Evolutionary conservation across 192 early-diverging fungal species (phyloP).

Genomic region (Neocallimastix lanati): DNA sequence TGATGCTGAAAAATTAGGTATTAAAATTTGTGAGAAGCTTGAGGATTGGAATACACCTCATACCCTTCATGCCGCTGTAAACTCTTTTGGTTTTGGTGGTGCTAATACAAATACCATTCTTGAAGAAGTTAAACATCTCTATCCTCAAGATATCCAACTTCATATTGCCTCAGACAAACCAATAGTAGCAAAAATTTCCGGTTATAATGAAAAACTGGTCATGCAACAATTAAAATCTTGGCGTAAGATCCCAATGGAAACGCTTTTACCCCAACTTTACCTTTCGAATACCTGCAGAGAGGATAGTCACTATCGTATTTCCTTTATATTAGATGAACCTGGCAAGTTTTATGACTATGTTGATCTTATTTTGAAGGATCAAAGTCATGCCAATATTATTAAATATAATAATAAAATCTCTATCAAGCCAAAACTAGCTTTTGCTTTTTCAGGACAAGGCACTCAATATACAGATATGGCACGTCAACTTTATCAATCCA

Average conservation of each 20-base stretch:
- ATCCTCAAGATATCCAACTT: background rate
- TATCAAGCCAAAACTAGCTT: background rate
- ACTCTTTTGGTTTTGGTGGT: conserved; percentile 12
- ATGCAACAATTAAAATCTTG: background rate
- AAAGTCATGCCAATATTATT: background rate
- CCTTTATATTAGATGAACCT: background rate
- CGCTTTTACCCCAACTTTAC: background rate
- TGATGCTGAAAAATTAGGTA: conserved; percentile 4
- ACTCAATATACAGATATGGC: background rate
- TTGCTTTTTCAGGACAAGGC: background rate
- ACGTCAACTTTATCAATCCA: background rate
- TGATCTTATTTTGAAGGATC: conserved; percentile 5
- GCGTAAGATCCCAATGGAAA: background rate
- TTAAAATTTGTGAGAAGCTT: conserved; percentile 7
- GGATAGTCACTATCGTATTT: background rate
- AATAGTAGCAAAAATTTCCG: background rate
- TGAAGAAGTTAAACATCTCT: background rate
- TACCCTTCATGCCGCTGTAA: conserved; percentile 4
- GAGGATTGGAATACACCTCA: conserved; percentile 5
- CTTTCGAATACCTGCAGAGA: background rate
- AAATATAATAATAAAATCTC: background rate
- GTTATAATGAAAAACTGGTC: background rate
- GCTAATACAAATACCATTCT: conserved; percentile 10
- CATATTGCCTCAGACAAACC: background rate
- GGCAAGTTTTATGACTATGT: background rate